Base-by-base conservation (phyloP, 1,284 basidiomycete genomes). In the Rhodotorula glutinis region DNA sequence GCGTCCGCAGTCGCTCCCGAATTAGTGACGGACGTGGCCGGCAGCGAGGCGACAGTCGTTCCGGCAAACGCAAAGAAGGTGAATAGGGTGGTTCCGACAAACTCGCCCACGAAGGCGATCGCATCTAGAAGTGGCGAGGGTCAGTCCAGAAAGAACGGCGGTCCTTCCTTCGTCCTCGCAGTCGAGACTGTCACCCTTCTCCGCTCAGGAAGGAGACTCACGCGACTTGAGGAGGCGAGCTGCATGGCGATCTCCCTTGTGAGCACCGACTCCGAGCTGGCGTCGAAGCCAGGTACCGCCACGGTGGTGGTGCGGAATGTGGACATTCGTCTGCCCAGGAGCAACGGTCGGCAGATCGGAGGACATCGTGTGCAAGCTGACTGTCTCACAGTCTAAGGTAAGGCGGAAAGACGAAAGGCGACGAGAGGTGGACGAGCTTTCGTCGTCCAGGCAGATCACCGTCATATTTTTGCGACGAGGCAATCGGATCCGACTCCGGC, bases 71-170 rank as follows among this genome's bases (percentile, higher is more conserved):
- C 64, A 17, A 71, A 53, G 44, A 71, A 61, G 10, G 38, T 27
- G 60, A 69, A 71, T 29, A 71, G 33, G 2, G 59, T 63, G 0
- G 72, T 73, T 3, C 72, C 72, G 21, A 65, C 58, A 47, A 67
- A 68, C 52, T 73, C 72, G 57, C 72, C 72, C 25, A 73, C 21
- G 19, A 60, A 49, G 4, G 69, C 69, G 44, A 67, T 63, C 0
- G 60, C 25, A 49, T 66, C 64, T 65, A n/a, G 56, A 17, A 30
- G 33, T 4, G 10, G 9, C 27, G 9, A 21, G 38, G 25, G 29
- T 21, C 11, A 38, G 13, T 14, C 27, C 27, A 14, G 27, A 3
- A 19, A n/a, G n/a, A n/a, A n/a, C n/a, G n/a, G n/a, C n/a, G 16
- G 25, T 43, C 19, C 13, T 38, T 25, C 13, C n/a, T n/a, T n/a